Conservation (phyloP, 352 stramenopile species). For the Phytophthora macrochlamydospora region DNA sequence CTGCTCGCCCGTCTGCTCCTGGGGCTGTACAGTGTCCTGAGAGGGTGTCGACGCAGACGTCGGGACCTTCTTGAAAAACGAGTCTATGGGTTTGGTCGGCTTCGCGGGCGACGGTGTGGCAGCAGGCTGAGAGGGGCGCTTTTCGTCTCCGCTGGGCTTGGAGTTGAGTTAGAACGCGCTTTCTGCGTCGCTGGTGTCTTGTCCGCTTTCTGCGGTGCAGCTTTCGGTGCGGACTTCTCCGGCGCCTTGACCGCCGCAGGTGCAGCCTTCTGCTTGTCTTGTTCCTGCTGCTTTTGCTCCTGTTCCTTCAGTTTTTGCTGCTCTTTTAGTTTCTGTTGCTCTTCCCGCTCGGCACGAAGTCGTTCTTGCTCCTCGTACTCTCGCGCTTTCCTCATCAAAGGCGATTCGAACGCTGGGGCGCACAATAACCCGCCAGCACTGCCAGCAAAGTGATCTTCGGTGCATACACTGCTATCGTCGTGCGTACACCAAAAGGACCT, state of each 20-base stretch:
- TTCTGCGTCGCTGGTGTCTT: conserved; percentile 15
- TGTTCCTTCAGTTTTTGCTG: conserved; percentile 24
- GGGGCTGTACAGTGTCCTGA: conserved; percentile 3
- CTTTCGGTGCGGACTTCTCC: conserved; percentile 14
- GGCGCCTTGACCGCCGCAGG: conserved; percentile 2
- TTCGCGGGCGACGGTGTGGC: conserved; percentile 24
- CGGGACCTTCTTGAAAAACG: conserved; percentile 38
- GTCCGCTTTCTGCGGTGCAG: conserved; percentile 7
- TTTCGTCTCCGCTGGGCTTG: conserved; percentile 1
- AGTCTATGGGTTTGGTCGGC: conserved; percentile 29
- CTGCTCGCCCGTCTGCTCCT: conserved; percentile 2
- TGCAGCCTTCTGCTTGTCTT: conserved; percentile 27
- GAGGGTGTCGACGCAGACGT: conserved; percentile 1
- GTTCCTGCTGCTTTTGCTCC: conserved; percentile 23
- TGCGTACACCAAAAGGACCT: conserved; percentile 46
- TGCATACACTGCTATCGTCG: not conserved
- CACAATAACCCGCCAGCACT: conserved; percentile 37
- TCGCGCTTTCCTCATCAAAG: conserved; percentile 48
- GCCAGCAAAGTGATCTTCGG: conserved; percentile 23
- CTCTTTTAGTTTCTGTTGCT: conserved; percentile 31
- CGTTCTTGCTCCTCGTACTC: conserved; percentile 52
- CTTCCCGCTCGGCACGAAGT: conserved; percentile 24
- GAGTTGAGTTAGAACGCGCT: not conserved
- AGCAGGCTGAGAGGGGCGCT: not conserved
- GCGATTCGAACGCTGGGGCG: conserved; percentile 50